Evolutionary conservation across 1,139 yeast genomes (phyloP).

Genomic region (Yamadazyma oceani): DNA sequence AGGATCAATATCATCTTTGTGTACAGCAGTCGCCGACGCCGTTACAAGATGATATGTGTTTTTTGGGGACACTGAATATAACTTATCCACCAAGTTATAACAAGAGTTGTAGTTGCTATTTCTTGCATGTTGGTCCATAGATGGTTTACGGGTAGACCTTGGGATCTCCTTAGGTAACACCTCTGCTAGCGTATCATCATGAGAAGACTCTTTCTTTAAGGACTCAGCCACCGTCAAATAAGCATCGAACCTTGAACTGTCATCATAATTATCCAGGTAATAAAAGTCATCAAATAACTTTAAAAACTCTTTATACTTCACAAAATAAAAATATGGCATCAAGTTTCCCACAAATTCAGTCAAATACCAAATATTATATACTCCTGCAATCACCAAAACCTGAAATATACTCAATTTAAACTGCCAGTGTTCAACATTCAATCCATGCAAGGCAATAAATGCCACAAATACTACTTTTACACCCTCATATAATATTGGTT

Average conservation of each 20-base stretch:
- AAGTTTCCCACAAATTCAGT: slow-evolving; percentile 10
- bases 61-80: slow-evolving; percentile 43
- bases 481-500: slow-evolving; percentile 14
- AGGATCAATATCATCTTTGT: slow-evolving; percentile 11
- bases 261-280: slow-evolving; percentile 11
- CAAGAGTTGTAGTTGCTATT: slow-evolving; percentile 21
- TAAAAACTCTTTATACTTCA: slow-evolving; percentile 10
- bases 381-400: slow-evolving; percentile 7
- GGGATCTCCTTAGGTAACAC: slow-evolving; percentile 15
- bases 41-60: slow-evolving; percentile 37
- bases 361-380: slow-evolving; percentile 7
- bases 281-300: slow-evolving; percentile 14
- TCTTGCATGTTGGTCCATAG: slow-evolving; percentile 2
- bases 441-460: slow-evolving; percentile 14
- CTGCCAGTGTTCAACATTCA: slow-evolving; percentile 7
- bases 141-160: slow-evolving; percentile 5
- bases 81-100: slow-evolving; percentile 32
- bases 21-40: slow-evolving; percentile 31
- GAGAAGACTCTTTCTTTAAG: slow-evolving; percentile 6
- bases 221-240: slow-evolving; percentile 10
- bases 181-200: slow-evolving; percentile 15
- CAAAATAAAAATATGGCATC: slow-evolving; percentile 12
- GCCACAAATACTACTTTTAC: slow-evolving; percentile 12
- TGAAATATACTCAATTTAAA: slow-evolving; percentile 9
- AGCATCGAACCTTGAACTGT: slow-evolving; percentile 11